These are phyloP conservation scores for Arthroderma sp. DNA, from an alignment of 2,329 filamentous ascomycete species.

Conservation along the genomic window DNA sequence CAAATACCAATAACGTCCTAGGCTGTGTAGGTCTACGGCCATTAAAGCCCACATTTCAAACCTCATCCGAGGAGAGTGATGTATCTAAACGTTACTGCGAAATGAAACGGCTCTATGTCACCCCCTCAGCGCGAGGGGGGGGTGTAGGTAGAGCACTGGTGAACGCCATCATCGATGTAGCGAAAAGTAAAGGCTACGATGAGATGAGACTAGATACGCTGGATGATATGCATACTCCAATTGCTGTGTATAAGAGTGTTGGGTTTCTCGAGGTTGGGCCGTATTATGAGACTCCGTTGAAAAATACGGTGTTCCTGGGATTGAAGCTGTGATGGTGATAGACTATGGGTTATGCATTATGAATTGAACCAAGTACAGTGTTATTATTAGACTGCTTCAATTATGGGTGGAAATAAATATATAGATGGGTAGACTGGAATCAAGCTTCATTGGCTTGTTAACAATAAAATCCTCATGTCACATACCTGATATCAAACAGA, in stretches of 20 bases:
- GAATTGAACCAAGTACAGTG: not conserved
- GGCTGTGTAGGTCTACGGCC: conserved; percentile 41
- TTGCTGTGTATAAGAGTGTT: conserved; percentile 34
- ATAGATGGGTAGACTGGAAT: no score
- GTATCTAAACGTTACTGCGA: conserved; percentile 31
- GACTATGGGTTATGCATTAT: not conserved
- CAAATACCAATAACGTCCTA: conserved; percentile 14
- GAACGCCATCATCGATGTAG: conserved; percentile 31
- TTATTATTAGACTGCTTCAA: no score
- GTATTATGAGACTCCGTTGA: conserved; percentile 45
- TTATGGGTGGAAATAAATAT: not conserved
- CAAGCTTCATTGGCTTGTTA: no score
- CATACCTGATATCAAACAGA: no score
- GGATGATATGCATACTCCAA: conserved; percentile 38
- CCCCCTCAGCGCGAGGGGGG: conserved; percentile 34
- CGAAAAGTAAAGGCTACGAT: conserved; percentile 36
- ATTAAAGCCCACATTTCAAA: not conserved
- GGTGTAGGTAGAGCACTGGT: conserved; percentile 39
- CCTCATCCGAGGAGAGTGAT: conserved; percentile 10
- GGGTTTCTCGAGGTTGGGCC: conserved; percentile 40
- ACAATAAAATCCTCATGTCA: no score
- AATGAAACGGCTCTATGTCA: conserved; percentile 46
- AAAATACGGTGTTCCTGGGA: conserved; percentile 39
- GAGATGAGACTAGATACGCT: conserved; percentile 46
- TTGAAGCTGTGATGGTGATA: conserved; percentile 13